These are phyloP conservation scores for Trichomonas vaginalis DNA, from an alignment of 208 protist species.

Conservation along the genomic window DNA sequence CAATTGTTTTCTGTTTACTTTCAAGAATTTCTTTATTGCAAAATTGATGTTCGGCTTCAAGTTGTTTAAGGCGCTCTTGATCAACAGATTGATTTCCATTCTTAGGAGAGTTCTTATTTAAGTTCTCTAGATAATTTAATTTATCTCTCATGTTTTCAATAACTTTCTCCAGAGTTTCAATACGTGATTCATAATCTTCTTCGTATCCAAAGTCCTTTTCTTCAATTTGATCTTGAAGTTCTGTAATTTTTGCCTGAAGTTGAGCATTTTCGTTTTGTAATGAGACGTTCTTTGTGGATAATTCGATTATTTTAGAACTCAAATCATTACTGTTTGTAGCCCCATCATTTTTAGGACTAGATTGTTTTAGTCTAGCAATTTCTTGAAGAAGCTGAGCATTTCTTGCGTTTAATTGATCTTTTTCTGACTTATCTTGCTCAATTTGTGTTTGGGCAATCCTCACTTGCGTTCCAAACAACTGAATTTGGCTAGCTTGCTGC, in stretches of 20 bases:
- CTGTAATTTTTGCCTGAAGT: neutral
- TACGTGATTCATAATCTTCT: neutral
- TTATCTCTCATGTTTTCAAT: neutral
- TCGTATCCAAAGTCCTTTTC: neutral
- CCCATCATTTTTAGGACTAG: neutral
- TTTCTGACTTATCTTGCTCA: neutral
- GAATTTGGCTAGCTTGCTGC: neutral
- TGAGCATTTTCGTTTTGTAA: neutral
- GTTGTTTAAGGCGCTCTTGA: neutral
- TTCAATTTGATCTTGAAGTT: neutral
- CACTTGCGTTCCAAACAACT: neutral
- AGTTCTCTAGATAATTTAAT: neutral
- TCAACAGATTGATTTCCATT: neutral
- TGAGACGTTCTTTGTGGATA: neutral
- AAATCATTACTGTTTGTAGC: neutral
- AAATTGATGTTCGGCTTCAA: neutral
- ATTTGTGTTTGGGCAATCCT: neutral
- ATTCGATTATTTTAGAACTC: neutral
- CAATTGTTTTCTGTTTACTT: neutral
- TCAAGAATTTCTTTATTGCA: neutral
- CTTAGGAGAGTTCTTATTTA: neutral
- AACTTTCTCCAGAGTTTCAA: neutral
- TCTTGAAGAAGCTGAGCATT: neutral
- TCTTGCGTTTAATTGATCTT: neutral
- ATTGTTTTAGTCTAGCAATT: neutral